Evolutionary conservation across 495 filamentous ascomycete genomes (phyloP).

Genomic region (Neurospora intermedia): DNA sequence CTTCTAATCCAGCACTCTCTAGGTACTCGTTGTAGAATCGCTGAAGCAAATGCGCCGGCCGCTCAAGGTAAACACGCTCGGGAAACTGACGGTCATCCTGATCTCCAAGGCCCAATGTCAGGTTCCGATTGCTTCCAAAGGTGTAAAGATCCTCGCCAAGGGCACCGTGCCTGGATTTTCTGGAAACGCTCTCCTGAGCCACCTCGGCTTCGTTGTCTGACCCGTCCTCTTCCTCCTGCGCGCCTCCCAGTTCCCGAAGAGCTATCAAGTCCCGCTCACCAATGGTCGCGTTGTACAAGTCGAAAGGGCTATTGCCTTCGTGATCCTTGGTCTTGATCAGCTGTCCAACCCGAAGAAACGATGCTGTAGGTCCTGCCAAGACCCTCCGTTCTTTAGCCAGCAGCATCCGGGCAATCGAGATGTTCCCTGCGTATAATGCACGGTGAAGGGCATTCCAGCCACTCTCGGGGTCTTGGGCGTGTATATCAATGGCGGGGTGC

Average conservation of each 20-base stretch:
- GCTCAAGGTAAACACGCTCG: constrained; percentile 64
- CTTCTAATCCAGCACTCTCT: constrained; percentile 21
- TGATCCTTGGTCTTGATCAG: constrained; percentile 92
- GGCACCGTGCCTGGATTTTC: not conserved
- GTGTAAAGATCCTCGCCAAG: constrained; percentile 77
- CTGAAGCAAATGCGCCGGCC: constrained; percentile 69
- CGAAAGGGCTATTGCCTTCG: constrained; percentile 89
- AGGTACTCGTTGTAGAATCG: constrained; percentile 56
- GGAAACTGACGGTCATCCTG: constrained; percentile 90
- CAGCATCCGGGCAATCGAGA: constrained; percentile 70
- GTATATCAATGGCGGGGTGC: constrained; percentile 75
- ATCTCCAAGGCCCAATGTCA: constrained; percentile 83
- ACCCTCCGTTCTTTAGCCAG: constrained; percentile 65
- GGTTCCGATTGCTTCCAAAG: constrained; percentile 92
- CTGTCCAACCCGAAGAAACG: constrained; percentile 39
- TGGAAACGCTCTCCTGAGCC: constrained; percentile 8
- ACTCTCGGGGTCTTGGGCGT: constrained; percentile 77
- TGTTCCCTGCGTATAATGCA: constrained; percentile 86
- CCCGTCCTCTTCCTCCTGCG: constrained; percentile 22
- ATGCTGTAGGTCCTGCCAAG: constrained; percentile 39
- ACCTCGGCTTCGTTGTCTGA: constrained; percentile 29
- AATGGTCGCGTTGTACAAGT: constrained; percentile 78
- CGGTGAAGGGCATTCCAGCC: constrained; percentile 94
- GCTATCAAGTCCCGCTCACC: constrained; percentile 39
- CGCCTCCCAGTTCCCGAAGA: constrained; percentile 12